Evolutionary conservation across 306 rosid genomes (phyloP), one percentile per base, ranked within the genome.

Genomic region (apple (Malus domestica)): DNA sequence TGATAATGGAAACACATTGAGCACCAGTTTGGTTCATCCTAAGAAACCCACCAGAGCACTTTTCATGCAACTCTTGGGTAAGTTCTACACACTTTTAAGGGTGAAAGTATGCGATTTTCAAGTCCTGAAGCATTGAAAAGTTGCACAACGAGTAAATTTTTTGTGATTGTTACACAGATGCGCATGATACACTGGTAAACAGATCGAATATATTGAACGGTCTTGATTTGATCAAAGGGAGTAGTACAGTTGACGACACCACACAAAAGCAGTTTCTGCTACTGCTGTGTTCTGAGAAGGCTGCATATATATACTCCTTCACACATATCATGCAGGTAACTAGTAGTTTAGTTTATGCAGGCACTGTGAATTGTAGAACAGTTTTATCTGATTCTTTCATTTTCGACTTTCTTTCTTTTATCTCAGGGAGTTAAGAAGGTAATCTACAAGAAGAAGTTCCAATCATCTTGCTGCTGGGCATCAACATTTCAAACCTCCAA

Each of bases 401-500:
- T 9, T 72, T 54, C 30, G 42, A 30, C 32, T 74, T 58, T 38
- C 23, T 68, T 60, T 76, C 60, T 42, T 69, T 35, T 59, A 80
- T 83, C 62, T 72, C 80, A 94, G 97, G 97, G 98, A 76, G 72
- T 92, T 45, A 94, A 92, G 88, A 94, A 88, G 87, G 98, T 94
- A 77, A 86, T 87, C 49, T 46, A 81, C 86, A 94, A 94, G 87
- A 94, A 90, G 80, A 94, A 90, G 84, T 94, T 85, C 58, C 89
- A 83, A 32, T 81, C 90, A 73, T 82, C 91, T 38, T 94, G 98
- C 87, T 94, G 90, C 75, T 94, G 94, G 96, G 96, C 96, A 63
- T 90, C 98, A 2, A 87, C 94, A 70, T 90, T 94, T 79, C 62
- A 79, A 75, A 76, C 75, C 70, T 62, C 78, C 73, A 79, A 87